Conservation (phyloP, 75 land plant genomes). For the Picea glauca region DNA sequence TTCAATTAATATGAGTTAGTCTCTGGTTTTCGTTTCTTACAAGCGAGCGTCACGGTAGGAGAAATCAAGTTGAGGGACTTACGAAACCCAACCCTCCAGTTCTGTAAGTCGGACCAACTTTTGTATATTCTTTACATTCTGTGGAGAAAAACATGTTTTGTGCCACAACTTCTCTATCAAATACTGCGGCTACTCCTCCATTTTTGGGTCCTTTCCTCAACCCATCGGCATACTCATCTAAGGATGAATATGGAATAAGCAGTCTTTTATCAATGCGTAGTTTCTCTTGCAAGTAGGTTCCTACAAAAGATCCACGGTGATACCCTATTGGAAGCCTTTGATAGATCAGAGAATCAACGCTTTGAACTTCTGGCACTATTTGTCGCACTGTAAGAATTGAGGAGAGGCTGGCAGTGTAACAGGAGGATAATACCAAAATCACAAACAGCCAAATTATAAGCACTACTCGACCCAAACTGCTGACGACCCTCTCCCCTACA, state of each 20-base stretch:
- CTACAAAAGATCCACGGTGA: conserved; percentile 35
- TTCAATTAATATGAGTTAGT: too few species aligned
- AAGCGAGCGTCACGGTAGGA: too few species aligned
- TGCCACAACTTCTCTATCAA: conserved; percentile 22
- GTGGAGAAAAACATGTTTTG: conserved; percentile 25
- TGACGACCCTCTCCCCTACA: conserved; percentile 15
- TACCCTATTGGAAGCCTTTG: conserved; percentile 37
- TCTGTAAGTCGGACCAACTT: too few species aligned
- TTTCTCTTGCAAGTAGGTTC: conserved; percentile 18
- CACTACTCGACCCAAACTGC: conserved; percentile 20
- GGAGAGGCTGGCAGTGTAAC: conserved; percentile 57
- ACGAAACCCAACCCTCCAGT: too few species aligned
- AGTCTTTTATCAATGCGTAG: conserved; percentile 19
- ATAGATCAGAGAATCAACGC: conserved; percentile 17
- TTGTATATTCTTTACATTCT: too few species aligned
- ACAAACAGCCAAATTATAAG: conserved; percentile 26
- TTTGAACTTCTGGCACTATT: conserved; percentile 27
- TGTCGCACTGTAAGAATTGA: conserved; percentile 44
- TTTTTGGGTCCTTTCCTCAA: conserved; percentile 20
- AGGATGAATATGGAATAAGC: conserved; percentile 9
- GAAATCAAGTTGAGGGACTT: too few species aligned
- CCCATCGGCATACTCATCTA: conserved; percentile 28
- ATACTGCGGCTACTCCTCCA: conserved; percentile 35
- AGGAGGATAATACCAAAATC: conserved; percentile 15
- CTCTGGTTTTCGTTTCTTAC: too few species aligned